Evolutionary conservation across 345 rosid species (phyloP).

Genomic region (Chamaenerion angustifolium): DNA sequence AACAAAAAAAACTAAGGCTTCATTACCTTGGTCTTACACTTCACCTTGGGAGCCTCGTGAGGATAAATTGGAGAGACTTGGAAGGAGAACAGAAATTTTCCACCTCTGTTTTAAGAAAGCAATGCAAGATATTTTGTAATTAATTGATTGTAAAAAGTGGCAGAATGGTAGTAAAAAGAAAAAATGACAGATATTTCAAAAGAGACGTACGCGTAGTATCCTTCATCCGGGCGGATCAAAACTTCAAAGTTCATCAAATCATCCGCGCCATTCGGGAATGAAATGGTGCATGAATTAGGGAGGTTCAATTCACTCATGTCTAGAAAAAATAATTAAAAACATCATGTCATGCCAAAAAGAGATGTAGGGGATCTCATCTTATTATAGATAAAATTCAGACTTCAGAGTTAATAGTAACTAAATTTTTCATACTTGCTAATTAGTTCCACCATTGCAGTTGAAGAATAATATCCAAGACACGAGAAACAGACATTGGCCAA

Average conservation of each 20-base stretch:
- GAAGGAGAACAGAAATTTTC: constrained; percentile 74
- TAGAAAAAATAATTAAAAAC: constrained; percentile 6
- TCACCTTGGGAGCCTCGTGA: constrained; percentile 92
- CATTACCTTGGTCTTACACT: constrained; percentile 91
- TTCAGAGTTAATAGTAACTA: too few species aligned
- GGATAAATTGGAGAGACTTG: constrained; percentile 84
- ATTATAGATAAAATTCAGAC: neutral
- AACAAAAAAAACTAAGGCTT: neutral
- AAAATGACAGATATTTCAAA: neutral
- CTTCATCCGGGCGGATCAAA: constrained; percentile 70
- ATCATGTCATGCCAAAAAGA: neutral
- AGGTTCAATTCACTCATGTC: constrained; percentile 75
- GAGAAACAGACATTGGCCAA: too few species aligned
- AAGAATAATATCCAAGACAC: too few species aligned
- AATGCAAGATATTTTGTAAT: neutral
- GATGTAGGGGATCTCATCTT: neutral
- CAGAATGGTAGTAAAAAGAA: too few species aligned
- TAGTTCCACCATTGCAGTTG: too few species aligned
- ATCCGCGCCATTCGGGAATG: constrained; percentile 76
- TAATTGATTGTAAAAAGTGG: too few species aligned
- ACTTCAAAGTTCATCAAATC: constrained; percentile 78
- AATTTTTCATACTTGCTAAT: too few species aligned
- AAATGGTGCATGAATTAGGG: constrained; percentile 47
- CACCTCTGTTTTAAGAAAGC: constrained; percentile 35
- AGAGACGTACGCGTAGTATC: constrained; percentile 56